Evolutionary conservation across 192 early-diverging fungal species (phyloP).

Genomic region (Backusella parvicylindrica): DNA sequence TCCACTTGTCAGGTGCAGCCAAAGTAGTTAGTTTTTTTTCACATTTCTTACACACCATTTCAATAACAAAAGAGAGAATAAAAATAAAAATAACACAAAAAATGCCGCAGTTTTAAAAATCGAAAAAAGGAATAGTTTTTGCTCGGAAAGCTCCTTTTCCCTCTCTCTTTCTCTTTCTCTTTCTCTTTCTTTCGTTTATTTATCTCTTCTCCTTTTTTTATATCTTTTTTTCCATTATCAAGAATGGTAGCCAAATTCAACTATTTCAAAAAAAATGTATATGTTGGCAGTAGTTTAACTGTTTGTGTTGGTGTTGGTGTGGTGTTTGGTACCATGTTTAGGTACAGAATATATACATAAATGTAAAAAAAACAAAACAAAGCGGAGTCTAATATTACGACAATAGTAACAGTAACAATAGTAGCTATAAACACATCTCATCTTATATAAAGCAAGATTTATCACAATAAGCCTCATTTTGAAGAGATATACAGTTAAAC

Average conservation of each 20-base stretch:
- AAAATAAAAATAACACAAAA: background rate
- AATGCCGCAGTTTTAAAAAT: background rate
- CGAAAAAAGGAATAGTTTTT: background rate
- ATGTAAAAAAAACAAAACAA: background rate
- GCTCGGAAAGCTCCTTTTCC: background rate
- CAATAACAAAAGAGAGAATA: background rate
- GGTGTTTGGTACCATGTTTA: conserved; percentile 7
- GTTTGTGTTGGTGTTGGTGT: conserved; percentile 12
- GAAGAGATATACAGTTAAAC: no score
- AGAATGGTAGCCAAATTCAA: background rate
- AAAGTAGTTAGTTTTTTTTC: conserved; percentile 62
- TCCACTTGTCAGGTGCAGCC: conserved; percentile 62
- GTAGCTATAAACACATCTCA: background rate
- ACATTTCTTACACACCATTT: conserved; percentile 54
- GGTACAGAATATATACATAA: background rate
- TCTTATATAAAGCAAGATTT: no score
- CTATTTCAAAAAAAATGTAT: background rate
- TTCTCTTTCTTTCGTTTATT: background rate
- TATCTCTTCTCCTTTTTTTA: background rate
- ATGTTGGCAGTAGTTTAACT: background rate
- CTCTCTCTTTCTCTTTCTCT: no score
- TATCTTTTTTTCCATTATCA: background rate
- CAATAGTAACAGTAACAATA: background rate
- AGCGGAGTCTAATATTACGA: background rate
- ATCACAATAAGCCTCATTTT: no score